phyloP scores from a whole-genome alignment of 108 stramenopile species.

The Fragilaria crotonensis region DNA sequence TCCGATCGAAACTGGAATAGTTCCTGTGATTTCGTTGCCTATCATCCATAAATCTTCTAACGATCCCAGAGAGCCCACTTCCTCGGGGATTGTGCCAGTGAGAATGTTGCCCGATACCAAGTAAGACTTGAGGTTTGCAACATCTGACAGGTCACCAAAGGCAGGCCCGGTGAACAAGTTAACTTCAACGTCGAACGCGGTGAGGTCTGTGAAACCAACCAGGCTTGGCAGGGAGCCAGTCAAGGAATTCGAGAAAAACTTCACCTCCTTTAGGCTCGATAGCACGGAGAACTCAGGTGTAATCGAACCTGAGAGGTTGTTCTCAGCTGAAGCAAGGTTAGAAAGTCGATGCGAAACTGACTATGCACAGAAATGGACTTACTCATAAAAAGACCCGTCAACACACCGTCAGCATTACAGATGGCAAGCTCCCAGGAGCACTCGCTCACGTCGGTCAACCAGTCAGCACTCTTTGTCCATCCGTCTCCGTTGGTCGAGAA shows the following conservation, averaged over 20 bases:
- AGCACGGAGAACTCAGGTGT: constrained; percentile 20
- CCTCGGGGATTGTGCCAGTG: constrained; percentile 9
- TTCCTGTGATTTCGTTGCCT: constrained; percentile 13
- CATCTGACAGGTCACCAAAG: not conserved
- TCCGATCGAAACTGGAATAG: constrained; percentile 7
- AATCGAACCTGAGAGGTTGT: constrained; percentile 16
- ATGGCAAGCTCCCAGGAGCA: constrained; percentile 40
- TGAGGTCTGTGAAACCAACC: not conserved
- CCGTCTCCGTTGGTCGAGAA: constrained; percentile 33
- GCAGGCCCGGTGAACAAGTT: not conserved
- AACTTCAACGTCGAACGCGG: not conserved
- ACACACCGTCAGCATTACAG: not conserved
- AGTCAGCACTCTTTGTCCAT: constrained; percentile 30
- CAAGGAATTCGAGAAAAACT: not conserved
- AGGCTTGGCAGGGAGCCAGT: not conserved
- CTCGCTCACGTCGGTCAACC: constrained; percentile 24
- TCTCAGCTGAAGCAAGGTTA: constrained; percentile 9
- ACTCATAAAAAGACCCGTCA: not conserved
- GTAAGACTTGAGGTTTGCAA: constrained; percentile 1
- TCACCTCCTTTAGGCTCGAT: not conserved
- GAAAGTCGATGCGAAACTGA: not conserved
- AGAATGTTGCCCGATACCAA: constrained; percentile 1
- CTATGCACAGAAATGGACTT: constrained; percentile 1
- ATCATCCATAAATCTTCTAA: constrained; percentile 1
- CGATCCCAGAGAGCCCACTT: not conserved